Conservation (phyloP, 106 monocot genomes). For the Posidonia australis region DNA sequence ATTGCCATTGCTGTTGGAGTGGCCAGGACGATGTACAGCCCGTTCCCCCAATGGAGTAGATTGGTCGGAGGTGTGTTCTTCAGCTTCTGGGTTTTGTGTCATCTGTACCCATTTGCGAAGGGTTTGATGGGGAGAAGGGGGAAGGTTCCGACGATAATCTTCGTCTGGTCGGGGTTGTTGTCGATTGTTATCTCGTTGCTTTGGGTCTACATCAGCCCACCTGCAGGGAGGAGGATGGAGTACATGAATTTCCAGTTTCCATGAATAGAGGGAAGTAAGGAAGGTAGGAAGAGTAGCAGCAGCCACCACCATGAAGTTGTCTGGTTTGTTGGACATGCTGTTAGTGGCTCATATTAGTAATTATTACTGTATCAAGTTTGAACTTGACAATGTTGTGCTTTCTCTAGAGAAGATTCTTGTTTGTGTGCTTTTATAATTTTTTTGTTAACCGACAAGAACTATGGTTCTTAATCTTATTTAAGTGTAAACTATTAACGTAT, state of each 20-base stretch:
- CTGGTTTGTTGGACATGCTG: no score
- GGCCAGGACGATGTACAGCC: conserved; percentile 73
- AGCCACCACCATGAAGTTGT: background rate
- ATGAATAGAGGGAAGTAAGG: no score
- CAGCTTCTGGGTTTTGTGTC: conserved; percentile 95
- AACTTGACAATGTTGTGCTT: no score
- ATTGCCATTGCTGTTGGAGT: conserved; percentile 69
- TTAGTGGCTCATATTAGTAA: no score
- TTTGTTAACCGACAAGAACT: no score
- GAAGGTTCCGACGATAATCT: conserved; percentile 79
- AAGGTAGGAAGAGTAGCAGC: no score
- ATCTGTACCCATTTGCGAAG: conserved; percentile 88
- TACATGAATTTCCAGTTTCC: conserved; percentile 48
- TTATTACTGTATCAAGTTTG: no score
- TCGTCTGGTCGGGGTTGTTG: conserved; percentile 81
- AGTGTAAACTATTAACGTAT: no score
- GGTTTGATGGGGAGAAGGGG: conserved; percentile 91
- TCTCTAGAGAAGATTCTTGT: no score
- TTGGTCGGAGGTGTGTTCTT: conserved; percentile 86
- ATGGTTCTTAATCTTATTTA: no score
- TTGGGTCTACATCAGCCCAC: conserved; percentile 88
- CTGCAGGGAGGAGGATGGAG: conserved; percentile 33
- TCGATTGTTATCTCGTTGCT: conserved; percentile 69
- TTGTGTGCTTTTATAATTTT: no score
- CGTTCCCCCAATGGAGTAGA: conserved; percentile 82